Conservation (phyloP, 2,329 filamentous ascomycete genomes). For the Incumbomyces delicatus region DNA sequence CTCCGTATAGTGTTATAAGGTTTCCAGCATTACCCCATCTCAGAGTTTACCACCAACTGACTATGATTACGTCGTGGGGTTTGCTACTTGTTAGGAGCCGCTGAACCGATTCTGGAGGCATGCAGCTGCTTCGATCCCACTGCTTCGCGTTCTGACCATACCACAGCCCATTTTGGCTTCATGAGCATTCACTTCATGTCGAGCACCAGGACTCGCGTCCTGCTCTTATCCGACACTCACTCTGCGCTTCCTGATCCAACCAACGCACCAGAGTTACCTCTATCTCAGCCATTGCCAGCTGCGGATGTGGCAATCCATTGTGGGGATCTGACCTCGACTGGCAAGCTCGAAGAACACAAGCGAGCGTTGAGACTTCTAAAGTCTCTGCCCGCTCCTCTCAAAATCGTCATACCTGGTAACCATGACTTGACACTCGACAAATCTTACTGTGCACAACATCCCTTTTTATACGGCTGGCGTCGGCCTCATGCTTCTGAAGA, state of each 20-base stretch:
- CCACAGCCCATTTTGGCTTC: too few species aligned
- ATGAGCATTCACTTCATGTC: neutral
- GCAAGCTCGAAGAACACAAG: slow-evolving; percentile 39
- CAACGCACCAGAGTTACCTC: slow-evolving; percentile 3
- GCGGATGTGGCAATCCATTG: slow-evolving; percentile 49
- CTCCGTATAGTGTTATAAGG: too few species aligned
- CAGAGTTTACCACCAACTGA: too few species aligned
- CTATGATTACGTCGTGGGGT: too few species aligned
- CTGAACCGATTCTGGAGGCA: too few species aligned
- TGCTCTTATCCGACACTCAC: slow-evolving; percentile 20
- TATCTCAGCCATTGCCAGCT: slow-evolving; percentile 36
- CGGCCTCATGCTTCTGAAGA: slow-evolving; percentile 20
- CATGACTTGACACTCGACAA: slow-evolving; percentile 52
- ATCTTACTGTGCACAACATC: slow-evolving; percentile 33
- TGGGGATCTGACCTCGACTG: slow-evolving; percentile 49
- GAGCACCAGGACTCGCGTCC: slow-evolving; percentile 13
- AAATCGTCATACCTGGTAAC: slow-evolving; percentile 54
- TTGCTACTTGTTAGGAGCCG: too few species aligned
- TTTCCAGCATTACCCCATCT: too few species aligned
- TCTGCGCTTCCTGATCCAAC: slow-evolving; percentile 5
- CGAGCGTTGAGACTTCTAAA: slow-evolving; percentile 39
- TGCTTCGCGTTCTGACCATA: too few species aligned
- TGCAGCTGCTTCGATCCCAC: too few species aligned
- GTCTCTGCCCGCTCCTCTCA: slow-evolving; percentile 43
- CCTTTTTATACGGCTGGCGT: slow-evolving; percentile 20